These are phyloP conservation scores for Mercurialis annua DNA, from an alignment of 345 rosid species.

Conservation along the genomic window DNA sequence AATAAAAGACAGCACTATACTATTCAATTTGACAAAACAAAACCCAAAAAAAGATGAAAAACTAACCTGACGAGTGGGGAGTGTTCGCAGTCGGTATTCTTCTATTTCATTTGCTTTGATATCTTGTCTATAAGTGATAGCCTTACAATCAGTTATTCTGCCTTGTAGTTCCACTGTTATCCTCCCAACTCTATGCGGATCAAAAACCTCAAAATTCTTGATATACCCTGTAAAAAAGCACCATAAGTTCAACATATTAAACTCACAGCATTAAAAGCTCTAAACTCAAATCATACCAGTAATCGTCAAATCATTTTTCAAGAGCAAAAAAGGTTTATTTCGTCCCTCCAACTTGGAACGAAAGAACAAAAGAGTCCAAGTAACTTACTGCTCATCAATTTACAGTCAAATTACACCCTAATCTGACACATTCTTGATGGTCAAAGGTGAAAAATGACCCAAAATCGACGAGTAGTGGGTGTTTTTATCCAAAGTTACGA, in stretches of 20 bases:
- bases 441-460: too few species aligned
- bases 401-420: too few species aligned
- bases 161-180: slow-evolving; percentile 85
- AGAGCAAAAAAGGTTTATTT: too few species aligned
- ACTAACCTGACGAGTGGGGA: slow-evolving; percentile 85
- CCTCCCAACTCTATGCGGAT: slow-evolving; percentile 87
- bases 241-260: too few species aligned
- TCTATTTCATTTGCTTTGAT: slow-evolving; percentile 71
- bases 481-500: too few species aligned
- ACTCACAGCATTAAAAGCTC: background rate
- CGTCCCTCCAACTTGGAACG: too few species aligned
- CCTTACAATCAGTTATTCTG: slow-evolving; percentile 75
- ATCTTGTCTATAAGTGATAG: slow-evolving; percentile 87
- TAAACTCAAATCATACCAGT: background rate
- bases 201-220: slow-evolving; percentile 61
- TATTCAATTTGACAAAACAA: background rate
- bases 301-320: background rate
- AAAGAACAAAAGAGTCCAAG: too few species aligned
- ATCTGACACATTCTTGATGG: too few species aligned
- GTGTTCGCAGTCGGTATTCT: slow-evolving; percentile 52
- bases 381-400: too few species aligned
- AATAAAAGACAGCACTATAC: background rate
- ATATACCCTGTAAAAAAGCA: slow-evolving; percentile 51
- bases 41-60: background rate
- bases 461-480: too few species aligned